A percentile compares a stretch with the other conserved stretches of the same genome.
These are phyloP conservation scores for Rubus parviflorus DNA, from an alignment of 306 rosid genomes.

Conservation along the genomic window DNA sequence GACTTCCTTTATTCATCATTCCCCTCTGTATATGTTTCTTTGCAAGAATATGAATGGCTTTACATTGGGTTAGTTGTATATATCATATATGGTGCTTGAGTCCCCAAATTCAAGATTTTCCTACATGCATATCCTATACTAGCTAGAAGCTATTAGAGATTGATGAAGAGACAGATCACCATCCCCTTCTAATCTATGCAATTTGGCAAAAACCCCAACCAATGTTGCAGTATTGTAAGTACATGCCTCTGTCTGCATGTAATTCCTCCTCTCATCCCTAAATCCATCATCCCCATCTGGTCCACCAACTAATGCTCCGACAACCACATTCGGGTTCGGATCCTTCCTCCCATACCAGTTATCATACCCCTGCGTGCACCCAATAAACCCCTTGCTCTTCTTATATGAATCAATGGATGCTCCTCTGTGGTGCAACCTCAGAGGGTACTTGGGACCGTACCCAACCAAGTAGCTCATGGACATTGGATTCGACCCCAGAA, in stretches of 20 bases:
- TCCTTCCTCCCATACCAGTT: constrained; percentile 50
- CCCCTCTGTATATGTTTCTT: background rate
- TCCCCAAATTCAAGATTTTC: background rate
- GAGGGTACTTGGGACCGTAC: constrained; percentile 47
- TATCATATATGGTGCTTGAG: background rate
- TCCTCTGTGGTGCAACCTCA: constrained; percentile 80
- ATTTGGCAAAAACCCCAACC: constrained; percentile 69
- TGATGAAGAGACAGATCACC: background rate
- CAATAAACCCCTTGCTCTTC: constrained; percentile 56
- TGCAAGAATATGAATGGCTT: background rate
- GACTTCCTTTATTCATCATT: background rate
- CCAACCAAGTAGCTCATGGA: constrained; percentile 69
- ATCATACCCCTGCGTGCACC: constrained; percentile 79
- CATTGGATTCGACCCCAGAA: constrained; percentile 78
- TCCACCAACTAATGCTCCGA: constrained; percentile 85
- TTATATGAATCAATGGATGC: constrained; percentile 63
- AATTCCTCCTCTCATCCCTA: constrained; percentile 61
- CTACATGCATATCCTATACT: background rate
- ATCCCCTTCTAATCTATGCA: constrained; percentile 26
- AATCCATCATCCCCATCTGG: constrained; percentile 57
- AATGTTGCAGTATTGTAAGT: constrained; percentile 77
- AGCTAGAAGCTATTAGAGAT: constrained; percentile 2
- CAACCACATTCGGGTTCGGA: constrained; percentile 58
- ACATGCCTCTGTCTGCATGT: constrained; percentile 76
- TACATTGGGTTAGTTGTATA: background rate